Evolutionary conservation across 345 rosid species (phyloP).

Genomic region (Camelina laxa): DNA sequence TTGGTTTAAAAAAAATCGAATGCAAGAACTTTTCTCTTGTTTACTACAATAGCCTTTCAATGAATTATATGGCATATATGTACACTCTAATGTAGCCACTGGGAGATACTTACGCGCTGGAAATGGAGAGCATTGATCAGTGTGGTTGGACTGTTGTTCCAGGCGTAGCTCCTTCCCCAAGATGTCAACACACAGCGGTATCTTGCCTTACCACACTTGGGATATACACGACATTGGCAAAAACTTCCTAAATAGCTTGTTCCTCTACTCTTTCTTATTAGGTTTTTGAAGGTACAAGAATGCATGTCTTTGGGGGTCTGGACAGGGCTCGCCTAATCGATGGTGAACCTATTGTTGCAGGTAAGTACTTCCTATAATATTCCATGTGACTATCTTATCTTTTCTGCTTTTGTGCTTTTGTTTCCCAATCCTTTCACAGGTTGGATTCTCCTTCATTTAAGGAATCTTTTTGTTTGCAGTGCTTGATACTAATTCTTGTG

Average conservation of each 20-base stretch:
- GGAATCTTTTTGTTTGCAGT: slow-evolving; percentile 41
- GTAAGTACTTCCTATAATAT: slow-evolving; percentile 40
- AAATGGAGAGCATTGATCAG: slow-evolving; percentile 67
- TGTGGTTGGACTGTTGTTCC: slow-evolving; percentile 86
- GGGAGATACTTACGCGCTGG: slow-evolving; percentile 77
- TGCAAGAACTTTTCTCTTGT: neutral
- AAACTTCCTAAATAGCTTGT: neutral
- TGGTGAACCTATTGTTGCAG: slow-evolving; percentile 73
- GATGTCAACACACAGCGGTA: slow-evolving; percentile 69
- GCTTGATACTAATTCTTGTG: slow-evolving; percentile 77
- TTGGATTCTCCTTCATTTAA: slow-evolving; percentile 14
- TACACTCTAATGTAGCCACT: slow-evolving; percentile 57
- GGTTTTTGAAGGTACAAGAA: slow-evolving; percentile 76
- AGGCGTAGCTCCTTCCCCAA: slow-evolving; percentile 68
- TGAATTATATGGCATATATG: neutral
- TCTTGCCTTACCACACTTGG: no score
- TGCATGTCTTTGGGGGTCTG: slow-evolving; percentile 88
- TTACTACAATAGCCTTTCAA: neutral
- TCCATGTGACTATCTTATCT: neutral
- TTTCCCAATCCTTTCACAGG: neutral
- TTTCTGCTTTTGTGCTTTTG: slow-evolving; percentile 20
- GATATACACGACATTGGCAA: neutral
- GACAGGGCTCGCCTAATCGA: slow-evolving; percentile 61
- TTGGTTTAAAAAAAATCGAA: neutral
- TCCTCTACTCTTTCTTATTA: slow-evolving; percentile 31